Percentiles rank a stretch among this genome's conserved stretches.
Evolutionary conservation across 768 basidiomycete genomes (phyloP).

Genomic region (Candolleomyces efflorescens): DNA sequence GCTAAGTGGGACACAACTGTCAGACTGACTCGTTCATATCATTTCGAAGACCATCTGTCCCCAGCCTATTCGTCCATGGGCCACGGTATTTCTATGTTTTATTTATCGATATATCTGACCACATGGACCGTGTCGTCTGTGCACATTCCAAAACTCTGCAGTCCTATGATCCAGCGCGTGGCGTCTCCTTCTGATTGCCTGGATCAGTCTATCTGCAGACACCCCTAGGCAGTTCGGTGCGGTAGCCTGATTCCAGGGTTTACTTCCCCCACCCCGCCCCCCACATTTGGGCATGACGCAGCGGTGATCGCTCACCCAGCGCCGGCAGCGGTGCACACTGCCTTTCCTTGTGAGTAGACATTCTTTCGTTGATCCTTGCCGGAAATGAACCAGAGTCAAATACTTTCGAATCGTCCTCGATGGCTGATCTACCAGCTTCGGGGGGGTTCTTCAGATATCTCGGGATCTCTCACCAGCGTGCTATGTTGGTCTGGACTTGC

Average conservation of each 20-base stretch:
- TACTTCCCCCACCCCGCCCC: neutral
- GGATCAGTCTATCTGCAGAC: neutral
- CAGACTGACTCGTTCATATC: too few species aligned
- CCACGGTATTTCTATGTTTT: too few species aligned
- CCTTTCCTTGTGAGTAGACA: neutral
- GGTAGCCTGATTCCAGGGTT: neutral
- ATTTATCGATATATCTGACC: neutral
- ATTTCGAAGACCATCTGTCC: too few species aligned
- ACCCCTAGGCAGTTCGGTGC: neutral
- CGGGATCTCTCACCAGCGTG: neutral
- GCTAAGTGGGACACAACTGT: neutral
- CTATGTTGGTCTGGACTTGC: too few species aligned
- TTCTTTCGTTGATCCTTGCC: neutral
- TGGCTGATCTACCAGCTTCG: neutral
- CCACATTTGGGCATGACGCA: neutral
- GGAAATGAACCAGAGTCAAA: slow-evolving; percentile 1
- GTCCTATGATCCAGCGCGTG: neutral
- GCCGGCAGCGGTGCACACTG: neutral
- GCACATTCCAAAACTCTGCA: neutral
- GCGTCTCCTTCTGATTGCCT: neutral
- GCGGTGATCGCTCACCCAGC: too few species aligned
- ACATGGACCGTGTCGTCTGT: neutral
- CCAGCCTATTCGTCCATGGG: too few species aligned
- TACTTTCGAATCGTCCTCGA: neutral
- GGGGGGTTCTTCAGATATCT: neutral